Percentiles rank a stretch among this genome's conserved stretches.
Conservation (phyloP, 2,329 filamentous ascomycete genomes). For the Scorias spongiosa region DNA sequence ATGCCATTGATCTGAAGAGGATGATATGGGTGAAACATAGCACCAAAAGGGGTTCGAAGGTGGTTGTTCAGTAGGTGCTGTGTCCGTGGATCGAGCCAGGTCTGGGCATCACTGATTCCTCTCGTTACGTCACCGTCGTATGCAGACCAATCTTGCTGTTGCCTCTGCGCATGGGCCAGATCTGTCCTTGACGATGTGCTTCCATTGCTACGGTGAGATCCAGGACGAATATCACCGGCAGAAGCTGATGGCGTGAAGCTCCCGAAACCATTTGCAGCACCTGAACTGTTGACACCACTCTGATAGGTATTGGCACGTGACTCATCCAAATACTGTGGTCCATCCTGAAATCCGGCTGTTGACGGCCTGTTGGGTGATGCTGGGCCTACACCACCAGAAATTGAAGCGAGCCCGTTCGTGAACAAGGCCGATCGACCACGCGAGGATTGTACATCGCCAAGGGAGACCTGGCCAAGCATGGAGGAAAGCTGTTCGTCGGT, state of each 20-base stretch:
- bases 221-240: slow-evolving; percentile 8
- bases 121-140: neutral
- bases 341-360: neutral
- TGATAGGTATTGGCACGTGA: neutral
- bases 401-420: neutral
- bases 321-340: neutral
- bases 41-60: slow-evolving; percentile 19
- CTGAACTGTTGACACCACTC: neutral
- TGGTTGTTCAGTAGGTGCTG: slow-evolving; percentile 24
- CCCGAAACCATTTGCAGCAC: neutral
- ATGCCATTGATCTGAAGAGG: slow-evolving; percentile 21
- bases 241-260: slow-evolving; percentile 7
- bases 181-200: slow-evolving; percentile 22
- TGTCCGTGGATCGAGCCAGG: slow-evolving; percentile 22
- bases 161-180: slow-evolving; percentile 29
- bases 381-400: neutral
- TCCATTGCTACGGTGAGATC: slow-evolving; percentile 23
- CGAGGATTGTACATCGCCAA: neutral
- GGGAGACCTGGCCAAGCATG: neutral
- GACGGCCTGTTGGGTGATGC: neutral
- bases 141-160: slow-evolving; percentile 30
- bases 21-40: slow-evolving; percentile 20
- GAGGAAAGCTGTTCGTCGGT: neutral
- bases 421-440: neutral
- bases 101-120: slow-evolving; percentile 22